Base-by-base conservation (phyloP, 768 basidiomycete species). In the Agrocybe praecox region DNA sequence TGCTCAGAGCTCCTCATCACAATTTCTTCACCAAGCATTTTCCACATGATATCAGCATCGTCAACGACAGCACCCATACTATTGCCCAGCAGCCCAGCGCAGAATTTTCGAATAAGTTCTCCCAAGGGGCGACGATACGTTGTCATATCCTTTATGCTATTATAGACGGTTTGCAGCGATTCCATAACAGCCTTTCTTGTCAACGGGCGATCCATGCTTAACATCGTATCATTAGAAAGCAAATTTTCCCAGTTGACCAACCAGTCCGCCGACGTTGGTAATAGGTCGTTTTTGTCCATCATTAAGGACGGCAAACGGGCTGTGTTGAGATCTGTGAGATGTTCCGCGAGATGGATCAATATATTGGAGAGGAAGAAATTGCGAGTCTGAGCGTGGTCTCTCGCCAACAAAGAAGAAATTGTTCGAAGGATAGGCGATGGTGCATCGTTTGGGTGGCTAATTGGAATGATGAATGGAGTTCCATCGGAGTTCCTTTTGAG, bases 241-340 rank as follows among this genome's bases (percentile, higher is more conserved):
- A 91, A 72, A 34, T 62, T 76, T 34, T 75, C 68, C 90, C 90
- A 92, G 64, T 87, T 86, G 17, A 72, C 72, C 23, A 92, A 68
- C 90, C 90, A 93, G 6, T 84, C 80, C 0, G 86, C 83, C 1
- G 86, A 85, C 11, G 87, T 87, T 1, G 90, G 90, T 2, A 84
- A 86, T 29, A 92, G 76, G 47, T 84, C 81, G 60, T 88, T 84
- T 54, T 88, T 83, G 45, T 85, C 83, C 34, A 78, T 73, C 86
- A 93, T 88, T 51, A 83, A 72, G 11, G 65, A 65, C 8, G 90
- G 82, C 2, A 91, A 76, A 50, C 79, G 79, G 0, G 84, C 81
- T 0, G 88, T 88, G 65, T 91, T 87, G 15, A 67, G 64, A 60
- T 93, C 91, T 2, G 85, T 79, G 22, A 93, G 75, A 65, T 92